Conservation (phyloP, 495 filamentous ascomycete species). For the Amphirosellinia nigrospora region DNA sequence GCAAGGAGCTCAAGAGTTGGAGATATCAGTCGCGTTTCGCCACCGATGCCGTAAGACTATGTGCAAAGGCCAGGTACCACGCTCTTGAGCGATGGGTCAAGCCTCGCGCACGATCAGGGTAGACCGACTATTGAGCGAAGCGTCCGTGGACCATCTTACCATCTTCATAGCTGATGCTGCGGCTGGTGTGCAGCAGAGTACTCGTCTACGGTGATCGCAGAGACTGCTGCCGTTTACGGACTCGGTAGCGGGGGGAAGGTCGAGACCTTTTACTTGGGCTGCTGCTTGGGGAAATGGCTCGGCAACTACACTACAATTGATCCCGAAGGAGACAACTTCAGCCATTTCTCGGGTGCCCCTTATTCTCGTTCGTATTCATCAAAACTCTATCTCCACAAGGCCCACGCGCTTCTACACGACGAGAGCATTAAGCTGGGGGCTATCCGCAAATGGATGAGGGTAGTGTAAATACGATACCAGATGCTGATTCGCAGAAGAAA, state of each 20-base stretch:
- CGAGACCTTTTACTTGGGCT: slow-evolving; percentile 1
- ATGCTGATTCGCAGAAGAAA: background rate
- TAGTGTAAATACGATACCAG: background rate
- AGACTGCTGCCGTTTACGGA: slow-evolving; percentile 13
- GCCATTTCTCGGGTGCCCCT: background rate
- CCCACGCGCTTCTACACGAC: background rate
- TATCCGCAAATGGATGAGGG: background rate
- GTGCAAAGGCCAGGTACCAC: background rate
- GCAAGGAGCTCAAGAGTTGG: background rate
- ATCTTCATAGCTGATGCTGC: background rate
- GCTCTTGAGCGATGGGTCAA: slow-evolving; percentile 2
- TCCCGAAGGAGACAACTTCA: background rate
- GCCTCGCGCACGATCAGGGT: background rate
- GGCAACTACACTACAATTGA: background rate
- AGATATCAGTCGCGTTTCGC: background rate
- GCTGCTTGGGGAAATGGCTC: background rate
- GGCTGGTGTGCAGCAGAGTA: background rate
- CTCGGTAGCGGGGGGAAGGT: slow-evolving; percentile 4
- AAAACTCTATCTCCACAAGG: background rate
- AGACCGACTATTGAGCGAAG: background rate
- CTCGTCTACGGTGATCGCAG: slow-evolving; percentile 7
- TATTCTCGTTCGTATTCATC: background rate
- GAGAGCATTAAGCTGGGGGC: background rate
- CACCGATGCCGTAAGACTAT: background rate
- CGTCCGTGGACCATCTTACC: background rate